Conservation (phyloP, 2,329 filamentous ascomycete genomes). For the Tolypocladium endophyticum region DNA sequence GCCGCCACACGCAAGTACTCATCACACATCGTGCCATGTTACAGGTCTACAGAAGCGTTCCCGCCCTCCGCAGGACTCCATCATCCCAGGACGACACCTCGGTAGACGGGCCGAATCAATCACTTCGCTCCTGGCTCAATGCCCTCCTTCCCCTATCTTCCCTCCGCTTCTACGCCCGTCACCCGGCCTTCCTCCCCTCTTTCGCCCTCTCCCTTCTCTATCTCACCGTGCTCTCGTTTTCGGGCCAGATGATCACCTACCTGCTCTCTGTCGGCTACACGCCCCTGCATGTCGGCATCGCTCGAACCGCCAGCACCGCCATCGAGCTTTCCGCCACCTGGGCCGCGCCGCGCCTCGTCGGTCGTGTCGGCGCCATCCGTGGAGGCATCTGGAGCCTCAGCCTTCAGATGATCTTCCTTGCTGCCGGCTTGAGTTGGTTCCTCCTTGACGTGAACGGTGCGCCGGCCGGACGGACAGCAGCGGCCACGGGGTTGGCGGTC, state of each 20-base stretch:
- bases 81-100: not conserved
- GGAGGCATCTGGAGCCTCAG: slow-evolving; percentile 60
- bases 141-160: not conserved
- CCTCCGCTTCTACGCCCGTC: slow-evolving; percentile 34
- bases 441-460: slow-evolving; percentile 11
- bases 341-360: slow-evolving; percentile 45
- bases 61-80: not conserved
- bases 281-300: slow-evolving; percentile 39
- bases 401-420: slow-evolving; percentile 53
- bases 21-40: not conserved
- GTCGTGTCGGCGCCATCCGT: slow-evolving; percentile 45
- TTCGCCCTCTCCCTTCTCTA: slow-evolving; percentile 50
- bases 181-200: slow-evolving; percentile 49
- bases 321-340: slow-evolving; percentile 54
- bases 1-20: slow-evolving; percentile 4
- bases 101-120: not conserved
- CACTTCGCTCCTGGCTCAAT: not conserved
- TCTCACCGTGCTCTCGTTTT: slow-evolving; percentile 48
- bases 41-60: slow-evolving; percentile 7
- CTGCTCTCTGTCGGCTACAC: slow-evolving; percentile 43
- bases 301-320: slow-evolving; percentile 39
- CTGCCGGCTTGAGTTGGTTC: slow-evolving; percentile 18
- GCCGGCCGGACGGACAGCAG: slow-evolving; percentile 16
- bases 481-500: slow-evolving; percentile 36
- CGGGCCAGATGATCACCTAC: slow-evolving; percentile 55